phyloP scores from a whole-genome alignment of 2,329 filamentous ascomycete species.

The Aspergillus sp. region DNA sequence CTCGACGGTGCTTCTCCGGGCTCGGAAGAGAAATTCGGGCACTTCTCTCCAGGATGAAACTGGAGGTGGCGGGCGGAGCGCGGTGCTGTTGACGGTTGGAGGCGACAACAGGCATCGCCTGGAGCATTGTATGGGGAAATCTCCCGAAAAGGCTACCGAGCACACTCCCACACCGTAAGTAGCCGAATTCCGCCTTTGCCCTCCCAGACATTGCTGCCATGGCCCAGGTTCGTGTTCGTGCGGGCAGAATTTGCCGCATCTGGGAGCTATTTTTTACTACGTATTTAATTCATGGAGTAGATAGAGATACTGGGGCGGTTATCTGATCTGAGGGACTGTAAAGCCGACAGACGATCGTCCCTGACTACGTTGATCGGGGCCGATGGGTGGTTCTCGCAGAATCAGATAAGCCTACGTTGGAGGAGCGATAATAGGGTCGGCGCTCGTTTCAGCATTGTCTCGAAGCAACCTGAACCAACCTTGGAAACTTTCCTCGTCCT shows the following conservation, averaged over 20 bases:
- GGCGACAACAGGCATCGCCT: constrained; percentile 3
- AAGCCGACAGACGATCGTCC: too few species aligned
- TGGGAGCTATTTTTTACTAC: too few species aligned
- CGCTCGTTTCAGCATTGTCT: not conserved
- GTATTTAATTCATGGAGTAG: too few species aligned
- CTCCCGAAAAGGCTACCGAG: constrained; percentile 26
- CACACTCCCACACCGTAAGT: constrained; percentile 1
- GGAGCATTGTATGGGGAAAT: constrained; percentile 19
- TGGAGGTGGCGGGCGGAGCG: constrained; percentile 12
- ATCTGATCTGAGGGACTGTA: too few species aligned
- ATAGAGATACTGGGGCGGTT: too few species aligned
- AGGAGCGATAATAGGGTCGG: too few species aligned
- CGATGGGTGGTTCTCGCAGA: not conserved
- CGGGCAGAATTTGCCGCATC: not conserved
- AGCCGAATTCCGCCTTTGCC: constrained; percentile 27
- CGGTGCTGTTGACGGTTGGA: constrained; percentile 10
- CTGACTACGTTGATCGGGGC: not conserved
- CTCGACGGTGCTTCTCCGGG: constrained; percentile 14
- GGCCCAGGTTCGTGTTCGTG: not conserved
- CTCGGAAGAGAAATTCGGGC: constrained; percentile 23
- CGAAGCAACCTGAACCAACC: not conserved
- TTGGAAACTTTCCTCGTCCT: not conserved
- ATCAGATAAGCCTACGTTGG: too few species aligned
- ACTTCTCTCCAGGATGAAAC: constrained; percentile 8
- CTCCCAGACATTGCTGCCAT: not conserved